Evolutionary conservation across 148 eudicot species (phyloP).

Genomic region (Dianthus caryophyllus): DNA sequence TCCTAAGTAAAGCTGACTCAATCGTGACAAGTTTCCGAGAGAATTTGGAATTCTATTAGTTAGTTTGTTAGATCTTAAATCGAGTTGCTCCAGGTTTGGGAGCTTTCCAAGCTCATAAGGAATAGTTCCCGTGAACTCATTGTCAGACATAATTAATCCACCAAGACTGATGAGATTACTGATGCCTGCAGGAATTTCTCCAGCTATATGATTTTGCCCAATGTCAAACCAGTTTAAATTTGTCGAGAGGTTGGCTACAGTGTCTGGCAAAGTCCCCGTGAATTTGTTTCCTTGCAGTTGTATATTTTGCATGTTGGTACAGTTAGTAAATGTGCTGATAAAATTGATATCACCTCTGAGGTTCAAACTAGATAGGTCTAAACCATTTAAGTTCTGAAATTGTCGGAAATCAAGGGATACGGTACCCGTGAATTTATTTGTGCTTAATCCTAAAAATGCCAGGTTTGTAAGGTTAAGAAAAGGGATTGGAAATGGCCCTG

Average conservation of each 20-base stretch:
- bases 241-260: constrained; percentile 11
- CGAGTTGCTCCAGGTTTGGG: constrained; percentile 9
- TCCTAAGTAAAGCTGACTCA: neutral
- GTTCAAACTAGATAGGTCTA: neutral
- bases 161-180: constrained; percentile 12
- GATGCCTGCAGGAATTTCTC: constrained; percentile 23
- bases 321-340: constrained; percentile 21
- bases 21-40: constrained; percentile 16
- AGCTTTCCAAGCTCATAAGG: constrained; percentile 25
- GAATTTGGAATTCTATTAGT: constrained; percentile 31
- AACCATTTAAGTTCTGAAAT: neutral
- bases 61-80: neutral
- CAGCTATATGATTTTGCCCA: neutral
- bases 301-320: constrained; percentile 1
- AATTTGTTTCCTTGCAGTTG: neutral
- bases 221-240: neutral
- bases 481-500: too few species aligned
- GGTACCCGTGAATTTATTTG: too few species aligned
- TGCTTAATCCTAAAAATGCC: too few species aligned
- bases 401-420: constrained; percentile 15
- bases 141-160: neutral
- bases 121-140: constrained; percentile 24
- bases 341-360: too few species aligned
- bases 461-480: too few species aligned
- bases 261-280: too few species aligned